These are phyloP conservation scores for Emmonsiellopsis sp. DNA, from an alignment of 2,329 filamentous ascomycete genomes.

Conservation along the genomic window DNA sequence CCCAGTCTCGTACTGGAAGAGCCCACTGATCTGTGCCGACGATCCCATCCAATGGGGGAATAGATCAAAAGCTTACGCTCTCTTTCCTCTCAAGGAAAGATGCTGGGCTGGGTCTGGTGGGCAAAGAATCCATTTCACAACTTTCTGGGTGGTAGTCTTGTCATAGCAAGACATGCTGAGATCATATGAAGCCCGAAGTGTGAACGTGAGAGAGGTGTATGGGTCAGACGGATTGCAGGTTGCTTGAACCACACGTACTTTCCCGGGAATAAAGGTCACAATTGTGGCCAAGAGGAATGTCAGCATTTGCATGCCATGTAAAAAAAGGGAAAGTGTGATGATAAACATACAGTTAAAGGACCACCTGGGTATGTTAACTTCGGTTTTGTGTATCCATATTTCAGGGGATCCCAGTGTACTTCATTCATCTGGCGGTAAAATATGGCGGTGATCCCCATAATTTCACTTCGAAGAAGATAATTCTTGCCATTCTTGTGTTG, in stretches of 20 bases:
- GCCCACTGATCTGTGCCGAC: too few species aligned
- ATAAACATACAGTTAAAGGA: neutral
- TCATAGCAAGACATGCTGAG: too few species aligned
- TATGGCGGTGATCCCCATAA: neutral
- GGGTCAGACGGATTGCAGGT: too few species aligned
- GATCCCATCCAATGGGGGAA: too few species aligned
- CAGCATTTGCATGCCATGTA: constrained; percentile 1
- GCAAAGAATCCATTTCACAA: constrained; percentile 4
- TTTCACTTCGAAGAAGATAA: constrained; percentile 2
- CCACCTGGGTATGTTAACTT: neutral
- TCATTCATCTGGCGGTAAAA: constrained; percentile 5
- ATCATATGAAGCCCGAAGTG: too few species aligned
- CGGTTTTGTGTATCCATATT: neutral
- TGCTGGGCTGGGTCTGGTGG: constrained; percentile 1
- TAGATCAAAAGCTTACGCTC: too few species aligned
- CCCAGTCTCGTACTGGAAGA: too few species aligned
- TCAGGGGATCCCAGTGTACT: neutral
- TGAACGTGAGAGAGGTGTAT: too few species aligned
- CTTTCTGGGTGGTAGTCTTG: neutral
- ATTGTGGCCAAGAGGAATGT: neutral
- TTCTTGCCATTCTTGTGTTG: neutral
- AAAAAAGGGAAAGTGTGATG: neutral
- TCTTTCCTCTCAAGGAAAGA: neutral
- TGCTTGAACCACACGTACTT: too few species aligned
- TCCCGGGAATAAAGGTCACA: constrained; percentile 2